These are phyloP conservation scores for Kalaharituber pfeilii DNA, from an alignment of 2,329 filamentous ascomycete genomes.

Conservation along the genomic window DNA sequence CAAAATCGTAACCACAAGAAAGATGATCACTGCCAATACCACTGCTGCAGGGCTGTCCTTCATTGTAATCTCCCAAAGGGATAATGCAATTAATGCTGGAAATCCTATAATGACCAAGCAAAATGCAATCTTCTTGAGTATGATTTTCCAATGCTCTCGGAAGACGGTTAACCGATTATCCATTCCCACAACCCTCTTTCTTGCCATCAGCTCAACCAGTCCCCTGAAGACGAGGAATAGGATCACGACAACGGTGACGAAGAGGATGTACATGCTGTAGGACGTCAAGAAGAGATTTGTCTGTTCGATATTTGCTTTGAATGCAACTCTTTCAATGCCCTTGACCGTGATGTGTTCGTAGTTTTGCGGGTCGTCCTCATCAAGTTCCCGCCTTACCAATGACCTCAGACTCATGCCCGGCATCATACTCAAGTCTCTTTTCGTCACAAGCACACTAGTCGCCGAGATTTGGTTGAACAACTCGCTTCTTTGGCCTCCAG, in stretches of 20 bases:
- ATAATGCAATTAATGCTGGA: constrained; percentile 44
- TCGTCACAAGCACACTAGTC: constrained; percentile 72
- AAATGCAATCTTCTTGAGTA: constrained; percentile 60
- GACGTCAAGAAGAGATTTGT: constrained; percentile 90
- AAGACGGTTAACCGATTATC: constrained; percentile 77
- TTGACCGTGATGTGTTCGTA: constrained; percentile 26
- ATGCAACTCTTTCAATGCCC: constrained; percentile 77
- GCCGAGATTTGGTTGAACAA: constrained; percentile 56
- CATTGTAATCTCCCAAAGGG: constrained; percentile 79
- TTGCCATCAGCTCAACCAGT: constrained; percentile 56
- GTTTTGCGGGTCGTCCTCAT: background rate
- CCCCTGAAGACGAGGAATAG: constrained; percentile 63
- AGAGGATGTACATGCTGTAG: constrained; percentile 70
- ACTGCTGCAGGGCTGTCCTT: constrained; percentile 71
- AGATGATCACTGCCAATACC: constrained; percentile 72
- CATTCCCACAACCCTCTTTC: constrained; percentile 48
- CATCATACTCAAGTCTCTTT: constrained; percentile 30
- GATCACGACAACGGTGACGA: constrained; percentile 56
- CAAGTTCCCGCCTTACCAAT: background rate
- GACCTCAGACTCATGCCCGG: background rate
- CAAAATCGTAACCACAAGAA: constrained; percentile 58
- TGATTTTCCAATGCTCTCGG: constrained; percentile 78
- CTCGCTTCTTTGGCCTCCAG: constrained; percentile 64
- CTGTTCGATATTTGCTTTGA: constrained; percentile 62
- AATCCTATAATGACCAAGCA: background rate